A percentile compares a stretch with the other conserved stretches of the same genome.
Evolutionary conservation across 192 early-diverging fungal species (phyloP).

Genomic region (Coemansia sp.): DNA sequence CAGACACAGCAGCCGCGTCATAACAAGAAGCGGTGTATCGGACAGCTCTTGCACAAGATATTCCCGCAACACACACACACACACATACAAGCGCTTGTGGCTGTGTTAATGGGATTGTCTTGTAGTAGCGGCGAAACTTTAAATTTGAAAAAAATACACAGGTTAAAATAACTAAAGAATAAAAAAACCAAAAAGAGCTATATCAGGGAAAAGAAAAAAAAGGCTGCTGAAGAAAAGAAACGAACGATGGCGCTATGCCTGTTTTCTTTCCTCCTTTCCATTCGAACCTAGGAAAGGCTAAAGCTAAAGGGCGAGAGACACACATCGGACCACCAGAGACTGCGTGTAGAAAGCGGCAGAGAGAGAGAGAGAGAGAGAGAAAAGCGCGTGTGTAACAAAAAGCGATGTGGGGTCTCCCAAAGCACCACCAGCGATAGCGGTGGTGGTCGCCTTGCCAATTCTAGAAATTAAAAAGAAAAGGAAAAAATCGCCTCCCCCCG

Average conservation of each 20-base stretch:
- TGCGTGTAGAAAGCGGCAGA: not conserved
- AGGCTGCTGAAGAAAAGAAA: constrained; percentile 11
- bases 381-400: not conserved
- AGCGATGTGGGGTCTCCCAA: not conserved
- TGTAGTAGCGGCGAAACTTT: not conserved
- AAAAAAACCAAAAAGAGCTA: constrained; percentile 7
- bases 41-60: not conserved
- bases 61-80: not conserved
- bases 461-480: constrained; percentile 5
- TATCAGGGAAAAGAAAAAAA: constrained; percentile 3
- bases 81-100: not conserved
- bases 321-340: not conserved
- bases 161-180: constrained; percentile 3
- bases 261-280: not conserved
- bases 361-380: not conserved
- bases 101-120: not conserved
- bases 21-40: not conserved
- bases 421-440: too few relatives aligned
- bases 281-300: not conserved
- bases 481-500: too few relatives aligned
- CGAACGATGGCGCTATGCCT: not conserved
- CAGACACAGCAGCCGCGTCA: not conserved
- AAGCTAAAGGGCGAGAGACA: constrained; percentile 6
- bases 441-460: not conserved
- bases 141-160: not conserved